Evolutionary conservation across 2,329 filamentous ascomycete genomes (phyloP), one percentile per base, ranked within the genome.

Genomic region (Fusarium siculi): DNA sequence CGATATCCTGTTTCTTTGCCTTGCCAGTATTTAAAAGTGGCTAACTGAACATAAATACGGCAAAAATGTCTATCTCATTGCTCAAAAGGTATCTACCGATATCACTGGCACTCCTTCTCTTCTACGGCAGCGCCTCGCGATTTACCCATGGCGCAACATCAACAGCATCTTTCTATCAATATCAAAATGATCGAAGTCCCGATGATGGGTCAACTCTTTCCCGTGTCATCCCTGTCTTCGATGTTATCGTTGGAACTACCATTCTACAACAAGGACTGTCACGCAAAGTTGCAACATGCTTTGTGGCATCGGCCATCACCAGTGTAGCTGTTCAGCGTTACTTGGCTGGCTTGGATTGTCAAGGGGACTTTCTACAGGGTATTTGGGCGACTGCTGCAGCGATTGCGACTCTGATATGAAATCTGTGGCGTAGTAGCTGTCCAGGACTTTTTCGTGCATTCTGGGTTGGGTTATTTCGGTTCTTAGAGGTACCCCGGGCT

Each of bases 51-150:
- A 18, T 2, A 21, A 4, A n/a, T 25, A 18, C 16, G 9, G 19
- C 25, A n/a, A 44, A 19, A 9, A 74, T 74, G 67, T 36, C 43
- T 4, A 12, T 57, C 7, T 1, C 42, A 0, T 1, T 53, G 0
- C 37, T 74, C 2, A 72, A 66, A 37, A 52, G 18, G 3, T 63
- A 55, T 11, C 53, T 74, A 0, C 71, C 72, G 4, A 50, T 74
- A 32, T 72, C 71, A 2, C 23, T 74, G 0, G 58, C 63, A 2
- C 15, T 71, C 0, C 43, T 74, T 3, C 59, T 74, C 6, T 74
- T 72, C 21, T 74, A 74, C 18, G 72, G 72, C n/a, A 68, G 67
- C 18, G 72, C 71, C 5, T 74, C 72, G 12, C 47, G 72, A 7
- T 72, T 74, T 9, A 60, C 55, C 2, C 72, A 74, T 4, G 72